A percentile compares a stretch with the other conserved stretches of the same genome.
phyloP scores from a whole-genome alignment of 768 basidiomycete genomes.

The Exsudoporus frostii region DNA sequence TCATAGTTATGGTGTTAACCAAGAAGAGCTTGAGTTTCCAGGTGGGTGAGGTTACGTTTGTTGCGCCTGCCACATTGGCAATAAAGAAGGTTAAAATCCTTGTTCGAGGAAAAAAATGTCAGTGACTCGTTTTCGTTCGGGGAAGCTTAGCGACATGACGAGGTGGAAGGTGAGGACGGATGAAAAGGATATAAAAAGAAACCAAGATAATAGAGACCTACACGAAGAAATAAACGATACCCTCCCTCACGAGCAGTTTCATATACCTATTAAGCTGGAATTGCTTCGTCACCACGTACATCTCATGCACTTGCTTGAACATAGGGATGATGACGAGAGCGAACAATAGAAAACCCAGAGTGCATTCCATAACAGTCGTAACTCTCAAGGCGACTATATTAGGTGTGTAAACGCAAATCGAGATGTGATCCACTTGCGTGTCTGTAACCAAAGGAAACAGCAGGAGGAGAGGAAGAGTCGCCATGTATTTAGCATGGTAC shows the following conservation, averaged over 20 bases:
- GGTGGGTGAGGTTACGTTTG: neutral
- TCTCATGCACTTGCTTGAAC: neutral
- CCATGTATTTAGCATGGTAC: neutral
- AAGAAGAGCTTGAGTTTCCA: neutral
- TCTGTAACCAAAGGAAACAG: neutral
- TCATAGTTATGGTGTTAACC: no score
- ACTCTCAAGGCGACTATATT: neutral
- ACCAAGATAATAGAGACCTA: neutral
- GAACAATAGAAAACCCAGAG: neutral
- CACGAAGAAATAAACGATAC: conserved; percentile 4
- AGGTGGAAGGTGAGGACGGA: neutral
- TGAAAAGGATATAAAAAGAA: neutral
- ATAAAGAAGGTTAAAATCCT: neutral
- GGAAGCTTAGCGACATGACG: neutral
- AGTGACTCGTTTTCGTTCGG: no score
- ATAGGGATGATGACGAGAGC: neutral
- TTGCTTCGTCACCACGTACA: neutral
- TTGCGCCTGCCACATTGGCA: no score
- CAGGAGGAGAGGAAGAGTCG: neutral
- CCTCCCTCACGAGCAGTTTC: neutral
- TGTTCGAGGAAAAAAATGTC: neutral
- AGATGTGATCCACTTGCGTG: neutral
- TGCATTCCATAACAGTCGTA: neutral
- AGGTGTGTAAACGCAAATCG: neutral
- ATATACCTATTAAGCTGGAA: conserved; percentile 2